Percentiles rank a stretch among this genome's conserved stretches.
phyloP scores from a whole-genome alignment of 1,284 basidiomycete genomes.

The Ustilago vetiveriae region DNA sequence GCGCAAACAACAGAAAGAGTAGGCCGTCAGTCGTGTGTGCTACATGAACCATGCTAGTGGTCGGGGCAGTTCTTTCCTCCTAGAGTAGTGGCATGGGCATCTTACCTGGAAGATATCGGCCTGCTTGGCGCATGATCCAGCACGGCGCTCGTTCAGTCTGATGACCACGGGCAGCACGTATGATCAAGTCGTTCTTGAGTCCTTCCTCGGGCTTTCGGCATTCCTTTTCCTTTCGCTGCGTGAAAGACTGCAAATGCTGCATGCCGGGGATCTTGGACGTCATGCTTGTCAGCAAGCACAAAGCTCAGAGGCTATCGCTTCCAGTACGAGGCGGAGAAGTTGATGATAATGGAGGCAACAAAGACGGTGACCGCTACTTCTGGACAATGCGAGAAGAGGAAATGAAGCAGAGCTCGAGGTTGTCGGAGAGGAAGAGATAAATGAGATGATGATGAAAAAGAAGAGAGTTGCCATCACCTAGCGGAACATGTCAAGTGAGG shows the following conservation, averaged over 20 bases:
- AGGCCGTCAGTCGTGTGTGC: no score
- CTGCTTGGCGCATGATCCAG: conserved; percentile 99
- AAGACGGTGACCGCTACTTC: no score
- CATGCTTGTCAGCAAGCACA: conserved; percentile 20
- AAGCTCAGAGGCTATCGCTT: background rate
- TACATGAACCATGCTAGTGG: background rate
- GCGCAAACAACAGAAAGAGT: background rate
- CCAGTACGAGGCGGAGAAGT: no score
- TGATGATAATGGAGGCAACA: background rate
- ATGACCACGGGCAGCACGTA: conserved; percentile 88
- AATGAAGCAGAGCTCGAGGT: no score
- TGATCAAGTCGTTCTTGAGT: conserved; percentile 86
- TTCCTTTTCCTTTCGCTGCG: conserved; percentile 48
- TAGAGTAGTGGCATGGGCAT: background rate
- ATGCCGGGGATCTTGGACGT: conserved; percentile 55
- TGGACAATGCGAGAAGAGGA: no score
- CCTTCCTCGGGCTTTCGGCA: conserved; percentile 50
- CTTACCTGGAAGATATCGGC: conserved; percentile 90
- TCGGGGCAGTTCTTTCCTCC: background rate
- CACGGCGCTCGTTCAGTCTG: conserved; percentile 90
- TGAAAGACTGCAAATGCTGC: conserved; percentile 56
- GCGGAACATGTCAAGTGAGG: no score
- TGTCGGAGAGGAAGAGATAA: no score
- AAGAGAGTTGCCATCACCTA: no score
- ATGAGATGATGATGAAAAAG: no score